A percentile compares a stretch with the other conserved stretches of the same genome.
These are phyloP conservation scores for Quercus robur DNA, from an alignment of 306 rosid species.

Conservation along the genomic window DNA sequence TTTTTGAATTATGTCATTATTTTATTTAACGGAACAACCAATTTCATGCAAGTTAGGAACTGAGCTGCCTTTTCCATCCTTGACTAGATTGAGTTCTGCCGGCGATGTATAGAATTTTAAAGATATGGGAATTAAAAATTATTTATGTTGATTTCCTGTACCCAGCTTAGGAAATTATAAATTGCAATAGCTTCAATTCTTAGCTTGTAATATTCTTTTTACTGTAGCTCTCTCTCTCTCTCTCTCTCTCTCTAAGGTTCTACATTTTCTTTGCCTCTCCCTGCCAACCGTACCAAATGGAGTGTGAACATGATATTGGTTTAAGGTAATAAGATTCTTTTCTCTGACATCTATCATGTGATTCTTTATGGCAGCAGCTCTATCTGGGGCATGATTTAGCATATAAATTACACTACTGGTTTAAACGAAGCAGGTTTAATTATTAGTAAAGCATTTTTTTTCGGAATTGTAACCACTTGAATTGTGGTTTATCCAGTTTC, in stretches of 20 bases:
- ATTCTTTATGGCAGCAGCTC: neutral
- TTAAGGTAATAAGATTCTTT: neutral
- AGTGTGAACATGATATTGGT: neutral
- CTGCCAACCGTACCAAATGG: too few relatives aligned
- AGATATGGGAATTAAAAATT: neutral
- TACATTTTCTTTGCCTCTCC: too few relatives aligned
- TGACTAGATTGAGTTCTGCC: neutral
- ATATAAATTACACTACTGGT: neutral
- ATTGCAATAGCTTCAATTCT: neutral
- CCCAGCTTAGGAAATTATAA: neutral
- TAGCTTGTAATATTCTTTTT: neutral
- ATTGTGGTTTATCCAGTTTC: neutral
- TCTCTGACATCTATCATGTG: neutral
- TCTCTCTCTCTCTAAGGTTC: too few relatives aligned
- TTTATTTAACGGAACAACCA: neutral
- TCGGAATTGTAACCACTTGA: neutral
- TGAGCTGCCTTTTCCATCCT: neutral
- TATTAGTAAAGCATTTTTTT: neutral
- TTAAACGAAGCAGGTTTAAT: too few relatives aligned
- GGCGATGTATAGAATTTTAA: neutral
- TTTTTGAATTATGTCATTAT: conserved; percentile 39
- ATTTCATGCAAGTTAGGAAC: neutral
- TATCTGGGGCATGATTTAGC: neutral
- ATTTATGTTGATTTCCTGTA: neutral
- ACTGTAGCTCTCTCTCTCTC: too few relatives aligned